Evolutionary conservation across 768 basidiomycete genomes (phyloP), one percentile per base, ranked within the genome.

Genomic region (Galerina marginata): DNA sequence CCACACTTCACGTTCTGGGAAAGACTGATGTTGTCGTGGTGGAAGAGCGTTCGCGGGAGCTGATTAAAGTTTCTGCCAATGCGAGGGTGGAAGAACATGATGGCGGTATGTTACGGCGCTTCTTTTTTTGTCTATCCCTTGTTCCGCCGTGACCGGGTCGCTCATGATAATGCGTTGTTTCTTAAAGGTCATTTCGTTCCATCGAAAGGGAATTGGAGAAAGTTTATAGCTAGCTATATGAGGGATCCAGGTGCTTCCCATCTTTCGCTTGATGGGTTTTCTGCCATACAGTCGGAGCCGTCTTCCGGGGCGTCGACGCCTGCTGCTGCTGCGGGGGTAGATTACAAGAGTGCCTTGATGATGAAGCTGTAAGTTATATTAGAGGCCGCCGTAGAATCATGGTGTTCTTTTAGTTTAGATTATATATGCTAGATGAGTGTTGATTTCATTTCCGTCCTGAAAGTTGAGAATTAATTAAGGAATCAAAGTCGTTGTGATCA

Each of bases 1-100:
- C 86, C 3, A 92, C 91, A 0, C 74, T 96, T 20, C 92, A 94
- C 69, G 79, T 95, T 14, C 72, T 93, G 7, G 93, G 93, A n/a
- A 81, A 76, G 65, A 91, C 79, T 40, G 93, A 95, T 64, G 82
- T 91, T 10, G 81, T 96, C 23, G 90, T 95, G 10, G 70, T 82
- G 10, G 83, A 85, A 69, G 91, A 92, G 68, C 83, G 92, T 36
- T 85, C 91, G 0, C 79, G 79, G 60, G 69, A 72, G 14, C 74
- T 94, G 5, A 72, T 91, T 14, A 77, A 80, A 6, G 73, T 83
- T 9, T 89, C 89, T 29, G 67, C 70, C 2, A 82, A 83, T 47
- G 79, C 80, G 33, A 81, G 92, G 10, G 82, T 95, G 9, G 92
- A 92, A 69, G 82, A 81, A 64, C 93, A 95, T 58, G 85, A 86